Base-by-base conservation (phyloP, 345 rosid genomes). In the Brassica rapa region DNA sequence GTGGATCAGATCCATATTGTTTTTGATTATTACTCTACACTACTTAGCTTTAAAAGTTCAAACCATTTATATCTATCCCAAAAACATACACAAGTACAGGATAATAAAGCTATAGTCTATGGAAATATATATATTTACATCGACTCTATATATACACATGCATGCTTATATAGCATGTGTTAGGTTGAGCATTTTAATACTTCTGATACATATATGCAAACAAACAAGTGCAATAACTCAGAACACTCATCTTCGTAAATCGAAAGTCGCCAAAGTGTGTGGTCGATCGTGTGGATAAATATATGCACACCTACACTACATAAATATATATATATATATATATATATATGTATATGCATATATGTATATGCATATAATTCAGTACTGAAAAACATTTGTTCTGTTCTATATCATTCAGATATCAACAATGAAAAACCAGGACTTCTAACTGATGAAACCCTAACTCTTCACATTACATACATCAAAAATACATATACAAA, bases 371-470 rank as follows among this genome's bases (percentile, higher is more conserved):
- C 6, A 66, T 33, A 46, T 43, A 30, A 29, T 37, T 64, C n/a
- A 66, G n/a, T 32, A 27, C 12, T 25, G 14, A 10, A 25, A 6
- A 60, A 10, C 41, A 6, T 19, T 68, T 6, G 32, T 63, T 25
- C 3, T 68, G 56, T 24, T 73, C 23, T 16, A 53, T 59, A 49
- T 56, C 61, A 60, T 37, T 30, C 57, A 10, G 21, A 56, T 35
- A 79, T 71, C 37, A 75, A 35, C 30, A 62, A 71, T 15, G 70
- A 72, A 43, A 10, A 59, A 59, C 23, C 51, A 30, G 49, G 72
- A 70, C 53, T 71, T 71, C 1, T 62, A 79, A 61, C 5, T 19
- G 16, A 79, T n/a, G 33, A 79, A 79, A 62, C 78, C 78, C 82
- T 68, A 73, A 73, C 10, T 21, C 4, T 51, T 60, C 0, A 5